phyloP scores from a whole-genome alignment of 2,329 filamentous ascomycete genomes.

The Fusarium secorum region DNA sequence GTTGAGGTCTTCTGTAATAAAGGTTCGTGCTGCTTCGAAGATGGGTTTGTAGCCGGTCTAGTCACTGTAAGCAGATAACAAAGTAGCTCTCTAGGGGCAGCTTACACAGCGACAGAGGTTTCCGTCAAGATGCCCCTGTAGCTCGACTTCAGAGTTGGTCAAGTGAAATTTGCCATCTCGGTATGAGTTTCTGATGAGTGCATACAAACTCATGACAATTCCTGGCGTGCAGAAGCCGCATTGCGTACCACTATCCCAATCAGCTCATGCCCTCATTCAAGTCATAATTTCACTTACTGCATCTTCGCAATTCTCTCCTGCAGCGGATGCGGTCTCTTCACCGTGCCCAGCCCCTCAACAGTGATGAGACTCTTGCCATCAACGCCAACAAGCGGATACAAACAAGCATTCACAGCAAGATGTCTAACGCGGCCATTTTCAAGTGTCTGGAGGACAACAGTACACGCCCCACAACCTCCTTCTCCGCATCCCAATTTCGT shows the following conservation, averaged over 20 bases:
- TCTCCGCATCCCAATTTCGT: neutral
- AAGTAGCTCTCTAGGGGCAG: fast-evolving
- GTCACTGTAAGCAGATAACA: fast-evolving
- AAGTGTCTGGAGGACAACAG: neutral
- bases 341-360: neutral
- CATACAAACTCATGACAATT: conserved; percentile 2
- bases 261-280: fast-evolving
- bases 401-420: neutral
- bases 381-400: neutral
- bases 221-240: neutral
- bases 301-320: conserved; percentile 3
- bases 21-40: neutral
- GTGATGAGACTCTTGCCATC: conserved; percentile 4
- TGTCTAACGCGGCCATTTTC: neutral
- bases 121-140: neutral
- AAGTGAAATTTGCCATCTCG: neutral
- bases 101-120: neutral
- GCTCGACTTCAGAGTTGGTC: neutral
- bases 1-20: conserved; percentile 1
- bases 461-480: neutral
- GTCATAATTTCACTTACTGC: neutral
- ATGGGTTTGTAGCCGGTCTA: conserved; percentile 4
- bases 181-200: neutral
- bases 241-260: neutral
- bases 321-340: neutral